Percentiles rank a stretch among this genome's conserved stretches.
These are phyloP conservation scores for Tricladium varicosporioides DNA, from an alignment of 2,329 filamentous ascomycete species.

Conservation along the genomic window DNA sequence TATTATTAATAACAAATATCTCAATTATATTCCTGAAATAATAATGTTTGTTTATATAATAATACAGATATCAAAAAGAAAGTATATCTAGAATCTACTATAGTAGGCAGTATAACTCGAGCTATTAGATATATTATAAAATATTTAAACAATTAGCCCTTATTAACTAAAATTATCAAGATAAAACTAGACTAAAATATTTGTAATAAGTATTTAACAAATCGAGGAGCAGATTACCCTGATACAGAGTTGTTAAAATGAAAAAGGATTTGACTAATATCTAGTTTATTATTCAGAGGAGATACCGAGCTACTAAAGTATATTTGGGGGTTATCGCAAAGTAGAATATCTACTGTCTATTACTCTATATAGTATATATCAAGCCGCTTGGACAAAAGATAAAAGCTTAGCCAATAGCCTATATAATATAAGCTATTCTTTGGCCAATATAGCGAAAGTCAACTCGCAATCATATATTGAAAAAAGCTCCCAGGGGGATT, in stretches of 20 bases:
- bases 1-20: no score
- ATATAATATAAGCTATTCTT: not conserved
- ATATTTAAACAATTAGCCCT: no score
- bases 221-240: no score
- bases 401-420: not conserved
- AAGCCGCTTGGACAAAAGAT: not conserved
- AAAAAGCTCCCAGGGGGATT: not conserved
- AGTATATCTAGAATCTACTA: no score
- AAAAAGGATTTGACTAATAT: not conserved
- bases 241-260: not conserved
- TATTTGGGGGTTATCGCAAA: not conserved
- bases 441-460: not conserved
- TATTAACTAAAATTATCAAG: no score
- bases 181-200: no score
- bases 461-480: not conserved
- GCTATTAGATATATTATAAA: no score
- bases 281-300: not conserved
- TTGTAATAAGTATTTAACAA: no score
- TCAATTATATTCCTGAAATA: no score
- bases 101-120: no score
- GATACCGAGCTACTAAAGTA: not conserved
- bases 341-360: not conserved
- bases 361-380: not conserved
- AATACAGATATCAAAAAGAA: no score
- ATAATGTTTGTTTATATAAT: no score